phyloP scores from a whole-genome alignment of 2,329 filamentous ascomycete genomes.

The Colletotrichum sublineola region DNA sequence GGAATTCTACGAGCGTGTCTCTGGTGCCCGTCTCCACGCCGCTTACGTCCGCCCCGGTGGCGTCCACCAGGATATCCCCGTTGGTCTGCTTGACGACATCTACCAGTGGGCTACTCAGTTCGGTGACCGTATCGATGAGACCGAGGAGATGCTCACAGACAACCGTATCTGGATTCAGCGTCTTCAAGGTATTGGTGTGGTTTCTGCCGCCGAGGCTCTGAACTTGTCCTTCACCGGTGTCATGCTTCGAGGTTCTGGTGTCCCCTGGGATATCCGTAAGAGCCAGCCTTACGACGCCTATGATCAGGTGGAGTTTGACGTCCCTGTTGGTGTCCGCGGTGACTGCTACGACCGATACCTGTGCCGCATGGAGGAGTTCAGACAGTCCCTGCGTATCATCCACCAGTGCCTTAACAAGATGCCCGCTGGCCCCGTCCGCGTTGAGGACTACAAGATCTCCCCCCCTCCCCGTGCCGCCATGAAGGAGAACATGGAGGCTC shows the following conservation, averaged over 20 bases:
- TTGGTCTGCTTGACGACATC: slow-evolving; percentile 97
- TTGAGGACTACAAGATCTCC: slow-evolving; percentile 98
- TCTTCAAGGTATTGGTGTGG: slow-evolving; percentile 91
- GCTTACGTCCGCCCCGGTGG: slow-evolving; percentile 97
- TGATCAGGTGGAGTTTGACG: slow-evolving; percentile 97
- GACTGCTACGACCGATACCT: slow-evolving; percentile 99
- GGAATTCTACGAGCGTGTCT: slow-evolving; percentile 99
- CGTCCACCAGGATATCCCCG: slow-evolving; percentile 93
- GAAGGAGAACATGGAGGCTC: slow-evolving; percentile 99
- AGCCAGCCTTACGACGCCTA: slow-evolving; percentile 98
- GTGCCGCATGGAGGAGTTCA: slow-evolving; percentile 99
- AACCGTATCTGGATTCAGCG: slow-evolving; percentile 99
- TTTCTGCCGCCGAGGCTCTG: slow-evolving; percentile 91
- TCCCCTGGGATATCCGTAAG: slow-evolving; percentile 97
- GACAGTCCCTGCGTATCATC: slow-evolving; percentile 97
- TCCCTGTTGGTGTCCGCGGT: slow-evolving; percentile 95
- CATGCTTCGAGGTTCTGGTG: slow-evolving; percentile 96
- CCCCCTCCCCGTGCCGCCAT: slow-evolving; percentile 96
- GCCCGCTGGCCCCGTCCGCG: slow-evolving; percentile 91
- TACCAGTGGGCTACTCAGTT: slow-evolving; percentile 99
- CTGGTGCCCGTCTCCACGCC: slow-evolving; percentile 95
- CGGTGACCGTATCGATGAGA: slow-evolving; percentile 97
- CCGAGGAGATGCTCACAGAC: slow-evolving; percentile 97
- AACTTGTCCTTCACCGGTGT: slow-evolving; percentile 97
- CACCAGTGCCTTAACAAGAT: slow-evolving; percentile 99